Conservation (phyloP, 129 eudicot species). For the Lonicera japonica region DNA sequence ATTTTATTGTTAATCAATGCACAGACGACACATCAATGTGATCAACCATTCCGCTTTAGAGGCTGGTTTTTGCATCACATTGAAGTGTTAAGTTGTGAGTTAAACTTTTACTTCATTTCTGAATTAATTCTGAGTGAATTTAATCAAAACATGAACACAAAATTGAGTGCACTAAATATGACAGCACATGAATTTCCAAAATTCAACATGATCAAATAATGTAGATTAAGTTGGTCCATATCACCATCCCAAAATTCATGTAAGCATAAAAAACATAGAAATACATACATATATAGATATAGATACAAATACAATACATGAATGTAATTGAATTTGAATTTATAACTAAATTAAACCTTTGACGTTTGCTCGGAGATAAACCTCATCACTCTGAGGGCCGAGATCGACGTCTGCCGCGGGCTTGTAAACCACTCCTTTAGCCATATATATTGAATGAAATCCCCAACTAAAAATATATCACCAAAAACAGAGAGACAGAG, state of each 20-base stretch:
- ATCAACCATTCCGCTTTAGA: too few species aligned
- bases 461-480: background rate
- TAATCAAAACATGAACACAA: too few species aligned
- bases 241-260: background rate
- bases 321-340: background rate
- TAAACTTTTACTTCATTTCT: too few species aligned
- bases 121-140: too few species aligned
- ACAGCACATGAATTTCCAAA: too few species aligned
- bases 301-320: too few species aligned
- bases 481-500: background rate
- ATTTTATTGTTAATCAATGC: too few species aligned
- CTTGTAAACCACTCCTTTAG: conserved; percentile 59
- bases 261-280: background rate
- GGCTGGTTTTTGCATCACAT: too few species aligned
- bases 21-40: too few species aligned
- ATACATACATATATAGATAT: too few species aligned
- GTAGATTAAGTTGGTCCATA: background rate
- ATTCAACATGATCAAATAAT: background rate
- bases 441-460: conserved; percentile 28
- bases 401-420: conserved; percentile 65
- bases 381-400: conserved; percentile 50
- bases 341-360: conserved; percentile 54
- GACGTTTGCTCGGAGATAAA: conserved; percentile 71
- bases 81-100: too few species aligned
- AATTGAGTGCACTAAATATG: too few species aligned